Evolutionary conservation across 164 flowering plant species (phyloP).

Genomic region (Buxus sempervirens): DNA sequence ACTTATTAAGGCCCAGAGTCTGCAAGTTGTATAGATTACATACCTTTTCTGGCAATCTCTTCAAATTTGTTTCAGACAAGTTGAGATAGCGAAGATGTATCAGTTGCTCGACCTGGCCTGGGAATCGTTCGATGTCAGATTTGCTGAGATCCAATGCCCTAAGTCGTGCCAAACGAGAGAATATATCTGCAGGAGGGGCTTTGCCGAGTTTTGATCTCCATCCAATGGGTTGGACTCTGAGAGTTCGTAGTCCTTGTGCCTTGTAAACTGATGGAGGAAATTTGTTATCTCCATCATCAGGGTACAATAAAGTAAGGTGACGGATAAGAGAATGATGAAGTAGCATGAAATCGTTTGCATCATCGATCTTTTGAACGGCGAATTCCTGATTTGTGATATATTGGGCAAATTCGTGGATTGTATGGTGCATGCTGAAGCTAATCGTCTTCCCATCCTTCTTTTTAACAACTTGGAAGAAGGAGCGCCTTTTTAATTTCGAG

Average conservation of each 20-base stretch:
- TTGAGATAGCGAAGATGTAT: too few species aligned
- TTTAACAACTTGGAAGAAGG: neutral
- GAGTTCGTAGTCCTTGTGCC: conserved; percentile 1
- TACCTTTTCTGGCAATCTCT: too few species aligned
- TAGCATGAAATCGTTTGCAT: neutral
- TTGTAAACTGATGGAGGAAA: neutral
- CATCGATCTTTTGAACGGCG: neutral
- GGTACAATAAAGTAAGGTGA: too few species aligned
- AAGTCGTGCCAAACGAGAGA: too few species aligned
- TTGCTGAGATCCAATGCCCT: too few species aligned
- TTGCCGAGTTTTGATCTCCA: too few species aligned
- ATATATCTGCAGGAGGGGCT: neutral
- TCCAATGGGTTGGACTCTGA: neutral
- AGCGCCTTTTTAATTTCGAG: neutral
- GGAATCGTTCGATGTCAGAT: neutral
- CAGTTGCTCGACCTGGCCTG: too few species aligned
- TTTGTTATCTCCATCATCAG: too few species aligned
- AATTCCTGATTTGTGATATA: neutral
- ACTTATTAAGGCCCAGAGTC: too few species aligned
- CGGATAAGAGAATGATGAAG: too few species aligned
- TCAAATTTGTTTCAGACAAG: too few species aligned
- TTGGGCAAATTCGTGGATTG: neutral
- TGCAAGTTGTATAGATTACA: too few species aligned
- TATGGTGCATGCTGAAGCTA: neutral
- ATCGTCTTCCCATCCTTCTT: neutral